Conservation (phyloP, 2,329 filamentous ascomycete genomes). For the Fusarium bactridioides region DNA sequence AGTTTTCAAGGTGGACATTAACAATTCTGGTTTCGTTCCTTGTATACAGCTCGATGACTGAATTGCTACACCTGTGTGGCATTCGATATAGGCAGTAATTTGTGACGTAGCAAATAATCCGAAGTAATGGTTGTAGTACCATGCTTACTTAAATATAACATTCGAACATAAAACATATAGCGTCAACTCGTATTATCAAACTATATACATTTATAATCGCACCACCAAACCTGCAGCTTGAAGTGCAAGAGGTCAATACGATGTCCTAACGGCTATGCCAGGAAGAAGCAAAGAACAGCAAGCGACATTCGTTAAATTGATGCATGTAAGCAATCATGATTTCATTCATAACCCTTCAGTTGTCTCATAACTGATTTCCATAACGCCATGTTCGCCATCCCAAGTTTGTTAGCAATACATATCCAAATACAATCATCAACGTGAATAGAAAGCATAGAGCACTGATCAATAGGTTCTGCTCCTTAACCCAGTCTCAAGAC, state of each 20-base stretch:
- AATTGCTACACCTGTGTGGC: background rate
- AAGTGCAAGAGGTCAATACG: background rate
- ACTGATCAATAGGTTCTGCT: background rate
- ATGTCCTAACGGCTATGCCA: background rate
- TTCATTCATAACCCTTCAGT: background rate
- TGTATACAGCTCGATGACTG: background rate
- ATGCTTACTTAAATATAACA: background rate
- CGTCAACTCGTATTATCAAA: background rate
- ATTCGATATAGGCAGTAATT: background rate
- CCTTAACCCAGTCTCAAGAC: background rate
- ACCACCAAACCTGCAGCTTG: background rate
- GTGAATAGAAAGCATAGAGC: background rate
- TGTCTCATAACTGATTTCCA: background rate
- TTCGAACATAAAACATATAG: no score
- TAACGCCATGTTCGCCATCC: constrained; percentile 30
- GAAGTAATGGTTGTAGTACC: background rate
- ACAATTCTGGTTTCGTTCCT: background rate
- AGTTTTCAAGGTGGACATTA: background rate
- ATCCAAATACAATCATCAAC: background rate
- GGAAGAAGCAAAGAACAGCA: background rate
- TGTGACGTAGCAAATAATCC: background rate
- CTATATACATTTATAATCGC: background rate
- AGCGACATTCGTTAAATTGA: background rate
- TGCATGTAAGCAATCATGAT: constrained; percentile 1
- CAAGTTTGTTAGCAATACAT: constrained; percentile 25